Conservation (phyloP, 169 alveolate genomes). For the Toxoplasma gondii region DNA sequence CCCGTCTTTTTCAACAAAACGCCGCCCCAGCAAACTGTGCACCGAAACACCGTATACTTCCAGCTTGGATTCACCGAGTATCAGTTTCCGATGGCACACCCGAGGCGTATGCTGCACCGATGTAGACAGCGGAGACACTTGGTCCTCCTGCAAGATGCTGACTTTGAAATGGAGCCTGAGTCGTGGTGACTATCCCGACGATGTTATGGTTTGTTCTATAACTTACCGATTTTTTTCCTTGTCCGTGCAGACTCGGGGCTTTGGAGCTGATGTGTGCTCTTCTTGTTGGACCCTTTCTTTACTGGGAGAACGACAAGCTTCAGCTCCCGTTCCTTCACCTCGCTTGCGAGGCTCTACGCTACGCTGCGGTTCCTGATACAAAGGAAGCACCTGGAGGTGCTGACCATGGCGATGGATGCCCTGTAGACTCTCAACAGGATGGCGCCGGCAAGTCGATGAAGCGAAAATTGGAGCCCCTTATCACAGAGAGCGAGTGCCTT, state of each 20-base stretch:
- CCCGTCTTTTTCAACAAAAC: no score
- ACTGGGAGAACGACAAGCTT: conserved; percentile 10
- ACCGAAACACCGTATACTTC: no score
- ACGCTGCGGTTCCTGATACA: neutral
- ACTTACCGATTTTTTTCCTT: neutral
- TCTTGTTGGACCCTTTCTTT: conserved; percentile 2
- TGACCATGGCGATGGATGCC: neutral
- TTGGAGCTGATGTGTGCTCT: conserved; percentile 13
- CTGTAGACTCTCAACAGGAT: neutral
- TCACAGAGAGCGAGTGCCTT: neutral
- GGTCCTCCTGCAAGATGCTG: no score
- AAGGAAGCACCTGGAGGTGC: neutral
- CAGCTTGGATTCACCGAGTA: no score
- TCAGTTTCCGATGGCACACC: no score
- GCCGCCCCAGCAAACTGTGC: no score
- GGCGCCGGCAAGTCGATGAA: neutral
- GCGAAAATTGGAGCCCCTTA: neutral
- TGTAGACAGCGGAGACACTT: no score
- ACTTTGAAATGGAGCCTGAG: no score
- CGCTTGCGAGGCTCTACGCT: neutral
- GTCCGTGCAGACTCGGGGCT: conserved; percentile 1
- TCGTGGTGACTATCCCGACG: no score
- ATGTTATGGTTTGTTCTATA: no score
- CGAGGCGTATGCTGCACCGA: no score
- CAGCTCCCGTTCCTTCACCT: conserved; percentile 24